These are phyloP conservation scores for Caulochytrium protostelioides DNA, from an alignment of 371 early-diverging fungal genomes.

Conservation along the genomic window DNA sequence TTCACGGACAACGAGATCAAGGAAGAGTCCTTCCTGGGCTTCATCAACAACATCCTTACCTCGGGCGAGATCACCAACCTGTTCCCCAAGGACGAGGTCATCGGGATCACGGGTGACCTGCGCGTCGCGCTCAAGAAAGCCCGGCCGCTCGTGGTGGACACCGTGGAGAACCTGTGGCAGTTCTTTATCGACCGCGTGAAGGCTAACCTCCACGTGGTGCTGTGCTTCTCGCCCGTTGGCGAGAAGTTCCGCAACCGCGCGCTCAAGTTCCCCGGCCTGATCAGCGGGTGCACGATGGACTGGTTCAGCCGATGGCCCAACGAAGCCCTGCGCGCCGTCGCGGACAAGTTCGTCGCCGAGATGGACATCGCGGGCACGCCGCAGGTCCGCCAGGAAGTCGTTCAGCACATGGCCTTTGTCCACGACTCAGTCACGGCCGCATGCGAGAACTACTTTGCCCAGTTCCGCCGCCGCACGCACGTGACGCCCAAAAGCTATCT, in stretches of 20 bases:
- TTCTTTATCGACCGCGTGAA: conserved; percentile 40
- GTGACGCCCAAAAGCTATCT: conserved; percentile 39
- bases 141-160: conserved; percentile 26
- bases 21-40: conserved; percentile 34
- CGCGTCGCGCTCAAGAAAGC: conserved; percentile 26
- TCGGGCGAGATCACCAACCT: conserved; percentile 35
- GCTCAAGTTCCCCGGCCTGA: conserved; percentile 36
- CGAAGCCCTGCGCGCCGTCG: conserved; percentile 30
- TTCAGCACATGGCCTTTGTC: conserved; percentile 32
- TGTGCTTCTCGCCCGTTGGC: conserved; percentile 40
- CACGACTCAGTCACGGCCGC: conserved; percentile 34
- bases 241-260: conserved; percentile 36
- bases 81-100: conserved; percentile 37
- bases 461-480: conserved; percentile 34
- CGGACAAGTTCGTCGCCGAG: conserved; percentile 28
- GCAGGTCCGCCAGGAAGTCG: conserved; percentile 23
- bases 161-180: conserved; percentile 33
- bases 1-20: conserved; percentile 41
- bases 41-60: conserved; percentile 37
- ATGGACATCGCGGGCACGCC: conserved; percentile 31
- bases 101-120: conserved; percentile 24
- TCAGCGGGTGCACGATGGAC: conserved; percentile 38
- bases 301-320: conserved; percentile 41
- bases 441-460: conserved; percentile 30
- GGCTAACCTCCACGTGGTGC: conserved; percentile 33